phyloP scores from a whole-genome alignment of 495 filamentous ascomycete genomes.

The Neurospora sp. region DNA sequence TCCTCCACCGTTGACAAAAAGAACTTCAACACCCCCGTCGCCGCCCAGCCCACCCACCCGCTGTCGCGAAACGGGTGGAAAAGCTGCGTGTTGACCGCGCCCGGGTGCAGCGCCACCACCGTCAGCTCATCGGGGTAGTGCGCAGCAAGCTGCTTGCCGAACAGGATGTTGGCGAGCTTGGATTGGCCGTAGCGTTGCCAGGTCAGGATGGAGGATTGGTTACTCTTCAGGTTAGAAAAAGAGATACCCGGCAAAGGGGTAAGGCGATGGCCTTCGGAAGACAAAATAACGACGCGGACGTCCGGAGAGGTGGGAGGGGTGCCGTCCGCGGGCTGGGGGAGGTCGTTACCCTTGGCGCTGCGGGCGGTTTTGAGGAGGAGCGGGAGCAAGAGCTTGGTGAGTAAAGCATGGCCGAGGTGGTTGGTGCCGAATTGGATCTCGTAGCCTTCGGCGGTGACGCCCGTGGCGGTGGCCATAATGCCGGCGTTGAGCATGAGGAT shows the following conservation, averaged over 20 bases:
- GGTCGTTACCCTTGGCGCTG: constrained; percentile 23
- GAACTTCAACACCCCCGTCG: constrained; percentile 6
- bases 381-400: constrained; percentile 53
- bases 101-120: constrained; percentile 55
- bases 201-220: constrained; percentile 15
- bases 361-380: constrained; percentile 41
- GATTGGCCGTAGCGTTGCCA: constrained; percentile 50
- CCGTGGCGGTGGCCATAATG: constrained; percentile 46
- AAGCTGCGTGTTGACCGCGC: constrained; percentile 49
- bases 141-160: constrained; percentile 46
- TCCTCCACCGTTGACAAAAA: constrained; percentile 26
- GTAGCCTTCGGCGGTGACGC: constrained; percentile 52
- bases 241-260: constrained; percentile 27
- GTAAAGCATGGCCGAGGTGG: constrained; percentile 56
- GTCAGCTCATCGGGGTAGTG: constrained; percentile 44
- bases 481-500: constrained; percentile 51
- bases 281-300: constrained; percentile 34
- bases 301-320: constrained; percentile 9
- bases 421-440: constrained; percentile 67
- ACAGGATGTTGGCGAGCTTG: constrained; percentile 66
- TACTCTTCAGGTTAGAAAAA: constrained; percentile 30
- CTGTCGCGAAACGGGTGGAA: constrained; percentile 14
- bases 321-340: constrained; percentile 21
- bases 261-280: constrained; percentile 26
- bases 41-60: constrained; percentile 4